These are phyloP conservation scores for Fusarium torreyae DNA, from an alignment of 2,329 filamentous ascomycete genomes.

Conservation along the genomic window DNA sequence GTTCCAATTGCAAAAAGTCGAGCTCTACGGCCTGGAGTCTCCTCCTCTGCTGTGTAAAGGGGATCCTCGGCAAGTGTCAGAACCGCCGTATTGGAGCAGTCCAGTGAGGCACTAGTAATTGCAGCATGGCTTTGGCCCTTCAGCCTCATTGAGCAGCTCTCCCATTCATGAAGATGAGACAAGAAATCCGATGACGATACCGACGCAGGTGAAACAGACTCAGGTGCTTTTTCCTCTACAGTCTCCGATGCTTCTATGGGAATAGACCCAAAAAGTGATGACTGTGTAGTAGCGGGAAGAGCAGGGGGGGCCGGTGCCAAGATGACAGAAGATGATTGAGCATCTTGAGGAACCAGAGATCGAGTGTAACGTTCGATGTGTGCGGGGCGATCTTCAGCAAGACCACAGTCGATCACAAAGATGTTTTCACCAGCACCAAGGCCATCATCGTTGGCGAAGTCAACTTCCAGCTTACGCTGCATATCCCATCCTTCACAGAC, in stretches of 20 bases:
- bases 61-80: slow-evolving; percentile 85
- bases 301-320: slow-evolving; percentile 19
- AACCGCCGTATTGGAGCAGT: slow-evolving; percentile 80
- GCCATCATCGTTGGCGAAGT: slow-evolving; percentile 88
- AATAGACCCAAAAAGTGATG: slow-evolving; percentile 53
- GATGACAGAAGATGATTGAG: slow-evolving; percentile 21
- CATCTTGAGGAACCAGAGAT: slow-evolving; percentile 44
- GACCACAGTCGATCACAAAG: slow-evolving; percentile 80
- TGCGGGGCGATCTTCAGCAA: slow-evolving; percentile 69
- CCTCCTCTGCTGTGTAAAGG: slow-evolving; percentile 64
- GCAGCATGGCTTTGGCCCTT: slow-evolving; percentile 71
- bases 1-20: slow-evolving; percentile 88
- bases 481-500: slow-evolving; percentile 93
- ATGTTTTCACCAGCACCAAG: slow-evolving; percentile 82
- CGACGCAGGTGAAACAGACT: slow-evolving; percentile 46
- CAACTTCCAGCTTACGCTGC: slow-evolving; percentile 86
- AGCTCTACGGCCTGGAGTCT: slow-evolving; percentile 88
- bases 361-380: slow-evolving; percentile 63
- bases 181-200: slow-evolving; percentile 34
- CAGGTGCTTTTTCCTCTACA: slow-evolving; percentile 42
- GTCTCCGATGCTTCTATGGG: slow-evolving; percentile 14
- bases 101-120: slow-evolving; percentile 80
- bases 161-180: slow-evolving; percentile 53
- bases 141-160: slow-evolving; percentile 58
- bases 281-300: slow-evolving; percentile 2